A percentile compares a stretch with the other conserved stretches of the same genome.
These are phyloP conservation scores for Argentina anserina DNA, from an alignment of 306 rosid species.

Conservation along the genomic window DNA sequence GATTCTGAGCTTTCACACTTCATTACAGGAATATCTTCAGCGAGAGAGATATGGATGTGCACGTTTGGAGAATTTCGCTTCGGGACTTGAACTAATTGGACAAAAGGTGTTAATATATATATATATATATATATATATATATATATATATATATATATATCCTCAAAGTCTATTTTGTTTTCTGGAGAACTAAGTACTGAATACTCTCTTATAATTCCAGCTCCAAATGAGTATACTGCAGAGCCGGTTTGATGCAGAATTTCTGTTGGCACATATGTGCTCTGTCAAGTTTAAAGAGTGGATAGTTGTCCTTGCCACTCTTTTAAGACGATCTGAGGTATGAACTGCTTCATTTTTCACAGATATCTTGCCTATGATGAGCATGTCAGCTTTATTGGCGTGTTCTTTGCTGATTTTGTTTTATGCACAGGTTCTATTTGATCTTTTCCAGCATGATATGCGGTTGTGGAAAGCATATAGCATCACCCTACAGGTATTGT, in stretches of 20 bases:
- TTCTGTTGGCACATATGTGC: constrained; percentile 93
- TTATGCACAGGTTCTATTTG: constrained; percentile 69
- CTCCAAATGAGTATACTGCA: constrained; percentile 87
- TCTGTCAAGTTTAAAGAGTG: constrained; percentile 96
- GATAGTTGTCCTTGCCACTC: constrained; percentile 96
- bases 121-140: constrained; percentile 6
- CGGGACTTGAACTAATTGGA: constrained; percentile 87
- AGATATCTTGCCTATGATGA: constrained; percentile 19
- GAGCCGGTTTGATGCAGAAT: constrained; percentile 95
- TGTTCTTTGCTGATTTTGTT: not conserved
- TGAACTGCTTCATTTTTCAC: constrained; percentile 20
- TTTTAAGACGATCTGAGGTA: constrained; percentile 89
- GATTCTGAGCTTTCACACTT: constrained; percentile 18
- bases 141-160: constrained; percentile 6
- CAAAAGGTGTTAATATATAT: constrained; percentile 59
- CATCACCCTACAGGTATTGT: constrained; percentile 67
- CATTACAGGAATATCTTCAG: constrained; percentile 81
- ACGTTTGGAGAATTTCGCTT: constrained; percentile 81
- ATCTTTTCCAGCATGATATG: constrained; percentile 72
- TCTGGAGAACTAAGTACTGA: not conserved
- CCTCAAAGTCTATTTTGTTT: not conserved
- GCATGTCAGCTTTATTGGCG: not conserved
- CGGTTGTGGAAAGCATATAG: constrained; percentile 86
- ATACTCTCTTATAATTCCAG: constrained; percentile 43
- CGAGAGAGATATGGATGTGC: constrained; percentile 91